These are phyloP conservation scores for Neurospora sp. DNA, from an alignment of 495 filamentous ascomycete species.

Conservation along the genomic window DNA sequence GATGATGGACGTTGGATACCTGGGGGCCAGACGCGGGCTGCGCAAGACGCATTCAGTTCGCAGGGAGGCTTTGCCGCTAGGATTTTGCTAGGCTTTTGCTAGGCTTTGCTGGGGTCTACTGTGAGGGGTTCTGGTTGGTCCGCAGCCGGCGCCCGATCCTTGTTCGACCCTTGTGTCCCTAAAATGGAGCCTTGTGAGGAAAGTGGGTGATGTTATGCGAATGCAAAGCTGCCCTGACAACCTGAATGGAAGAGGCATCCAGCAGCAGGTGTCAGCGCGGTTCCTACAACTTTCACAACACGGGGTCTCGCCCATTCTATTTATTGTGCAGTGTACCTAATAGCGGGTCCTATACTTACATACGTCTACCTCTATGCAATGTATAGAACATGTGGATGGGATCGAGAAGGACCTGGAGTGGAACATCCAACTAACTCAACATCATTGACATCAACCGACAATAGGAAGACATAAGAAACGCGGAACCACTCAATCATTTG, in stretches of 20 bases:
- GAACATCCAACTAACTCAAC: background rate
- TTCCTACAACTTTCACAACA: background rate
- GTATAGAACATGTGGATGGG: background rate
- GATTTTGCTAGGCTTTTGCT: background rate
- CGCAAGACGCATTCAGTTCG: background rate
- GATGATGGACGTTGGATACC: background rate
- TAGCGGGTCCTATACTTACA: background rate
- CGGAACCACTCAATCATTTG: background rate
- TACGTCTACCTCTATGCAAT: background rate
- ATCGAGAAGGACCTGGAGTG: background rate
- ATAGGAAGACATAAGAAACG: background rate
- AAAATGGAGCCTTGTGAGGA: background rate
- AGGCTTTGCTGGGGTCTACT: background rate
- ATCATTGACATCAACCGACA: background rate
- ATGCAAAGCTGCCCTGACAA: background rate
- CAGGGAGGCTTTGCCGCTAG: background rate
- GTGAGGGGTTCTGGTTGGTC: background rate
- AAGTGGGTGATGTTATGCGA: background rate
- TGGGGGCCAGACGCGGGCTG: background rate
- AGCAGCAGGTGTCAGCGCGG: background rate
- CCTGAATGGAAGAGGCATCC: background rate
- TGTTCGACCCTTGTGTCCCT: background rate
- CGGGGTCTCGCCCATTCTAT: background rate
- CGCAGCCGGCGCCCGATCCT: background rate
- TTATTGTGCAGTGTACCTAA: background rate